phyloP scores from a whole-genome alignment of 2,329 filamentous ascomycete species.

The Metarhizium robertsii region DNA sequence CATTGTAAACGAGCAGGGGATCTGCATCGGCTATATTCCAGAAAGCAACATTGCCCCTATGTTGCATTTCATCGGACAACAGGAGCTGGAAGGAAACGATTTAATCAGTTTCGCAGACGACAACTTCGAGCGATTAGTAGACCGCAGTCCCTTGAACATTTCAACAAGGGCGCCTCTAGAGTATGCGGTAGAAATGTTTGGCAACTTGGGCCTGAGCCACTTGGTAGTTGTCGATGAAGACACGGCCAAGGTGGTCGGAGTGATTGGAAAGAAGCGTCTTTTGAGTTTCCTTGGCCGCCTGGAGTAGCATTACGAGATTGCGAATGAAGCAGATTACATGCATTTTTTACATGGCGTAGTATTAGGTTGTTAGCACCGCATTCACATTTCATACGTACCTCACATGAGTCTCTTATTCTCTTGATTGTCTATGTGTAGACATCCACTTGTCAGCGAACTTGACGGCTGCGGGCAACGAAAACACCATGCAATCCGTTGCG shows the following conservation, averaged over 20 bases:
- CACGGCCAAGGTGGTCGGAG: conserved; percentile 37
- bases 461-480: background rate
- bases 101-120: conserved; percentile 22
- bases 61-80: conserved; percentile 22
- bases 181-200: conserved; percentile 51
- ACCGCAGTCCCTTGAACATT: conserved; percentile 42
- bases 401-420: background rate
- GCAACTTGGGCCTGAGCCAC: conserved; percentile 44
- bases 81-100: conserved; percentile 13
- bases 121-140: conserved; percentile 37
- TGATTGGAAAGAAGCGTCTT: conserved; percentile 49
- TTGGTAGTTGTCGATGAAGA: conserved; percentile 43
- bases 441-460: background rate
- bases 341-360: background rate
- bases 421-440: background rate
- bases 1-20: conserved; percentile 35
- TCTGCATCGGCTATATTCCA: conserved; percentile 45
- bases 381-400: background rate
- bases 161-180: conserved; percentile 45
- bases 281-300: conserved; percentile 5
- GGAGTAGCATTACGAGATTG: background rate
- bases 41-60: conserved; percentile 44
- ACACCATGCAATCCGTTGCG: background rate
- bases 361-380: background rate
- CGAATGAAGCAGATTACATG: background rate